These are phyloP conservation scores for Acidiella bohemica DNA, from an alignment of 495 filamentous ascomycete species.

Conservation along the genomic window DNA sequence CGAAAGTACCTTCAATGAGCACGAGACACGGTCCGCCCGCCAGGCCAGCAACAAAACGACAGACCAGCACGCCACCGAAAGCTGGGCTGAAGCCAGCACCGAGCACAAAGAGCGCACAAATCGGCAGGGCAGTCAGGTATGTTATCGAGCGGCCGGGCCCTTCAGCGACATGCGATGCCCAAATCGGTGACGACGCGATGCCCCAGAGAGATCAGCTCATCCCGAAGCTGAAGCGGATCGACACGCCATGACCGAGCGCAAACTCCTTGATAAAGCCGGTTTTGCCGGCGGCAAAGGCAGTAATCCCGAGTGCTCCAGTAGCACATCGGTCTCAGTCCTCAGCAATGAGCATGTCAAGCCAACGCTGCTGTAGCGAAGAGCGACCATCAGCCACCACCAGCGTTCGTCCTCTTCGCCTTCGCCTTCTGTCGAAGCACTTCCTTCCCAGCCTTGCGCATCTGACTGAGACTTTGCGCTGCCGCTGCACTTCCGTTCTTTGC, in stretches of 20 bases:
- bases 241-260: neutral
- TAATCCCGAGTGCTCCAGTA: conserved; percentile 21
- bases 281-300: conserved; percentile 4
- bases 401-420: neutral
- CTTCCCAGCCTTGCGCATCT: conserved; percentile 25
- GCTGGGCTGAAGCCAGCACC: conserved; percentile 26
- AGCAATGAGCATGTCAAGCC: no score
- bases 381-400: neutral
- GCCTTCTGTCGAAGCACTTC: conserved; percentile 14
- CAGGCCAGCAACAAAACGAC: conserved; percentile 34
- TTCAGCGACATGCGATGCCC: conserved; percentile 31
- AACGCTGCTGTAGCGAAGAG: neutral
- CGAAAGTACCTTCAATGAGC: conserved; percentile 35
- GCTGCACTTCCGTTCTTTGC: conserved; percentile 23
- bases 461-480: conserved; percentile 21
- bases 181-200: conserved; percentile 31
- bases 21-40: conserved; percentile 32
- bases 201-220: conserved; percentile 28
- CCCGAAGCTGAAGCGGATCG: conserved; percentile 12
- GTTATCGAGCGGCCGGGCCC: conserved; percentile 27
- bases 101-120: conserved; percentile 30
- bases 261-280: conserved; percentile 1
- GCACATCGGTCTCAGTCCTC: no score
- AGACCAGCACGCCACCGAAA: conserved; percentile 27
- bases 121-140: conserved; percentile 25